Evolutionary conservation across 2,329 filamentous ascomycete genomes (phyloP).

Genomic region (Diaporthe humulicola): DNA sequence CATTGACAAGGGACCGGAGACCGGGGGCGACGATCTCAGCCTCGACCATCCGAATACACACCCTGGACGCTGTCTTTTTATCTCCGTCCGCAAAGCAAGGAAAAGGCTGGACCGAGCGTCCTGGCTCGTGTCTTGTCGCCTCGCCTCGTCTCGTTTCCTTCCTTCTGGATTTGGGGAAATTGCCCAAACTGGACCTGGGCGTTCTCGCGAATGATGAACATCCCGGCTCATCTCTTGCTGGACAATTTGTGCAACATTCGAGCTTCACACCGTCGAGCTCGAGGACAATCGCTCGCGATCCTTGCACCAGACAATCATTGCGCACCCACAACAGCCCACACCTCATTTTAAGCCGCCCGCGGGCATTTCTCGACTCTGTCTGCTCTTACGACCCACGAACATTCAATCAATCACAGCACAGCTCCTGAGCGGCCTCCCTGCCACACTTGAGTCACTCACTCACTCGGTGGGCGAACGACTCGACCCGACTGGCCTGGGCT

Average conservation of each 20-base stretch:
- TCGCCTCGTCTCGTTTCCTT: conserved; percentile 23
- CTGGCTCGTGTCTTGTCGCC: conserved; percentile 19
- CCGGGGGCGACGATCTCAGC: conserved; percentile 27
- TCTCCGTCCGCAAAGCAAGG: conserved; percentile 31
- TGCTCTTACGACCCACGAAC: conserved; percentile 7
- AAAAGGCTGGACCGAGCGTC: conserved; percentile 36
- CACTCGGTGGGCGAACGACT: not conserved
- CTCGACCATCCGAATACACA: conserved; percentile 26
- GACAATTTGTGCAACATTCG: conserved; percentile 17
- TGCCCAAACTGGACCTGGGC: conserved; percentile 25
- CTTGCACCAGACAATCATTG: conserved; percentile 20
- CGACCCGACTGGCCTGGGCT: conserved; percentile 2
- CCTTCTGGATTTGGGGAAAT: conserved; percentile 33
- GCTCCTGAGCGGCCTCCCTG: conserved; percentile 25
- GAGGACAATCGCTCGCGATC: conserved; percentile 15
- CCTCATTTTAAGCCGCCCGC: conserved; percentile 24
- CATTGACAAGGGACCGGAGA: not conserved
- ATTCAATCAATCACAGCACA: conserved; percentile 4
- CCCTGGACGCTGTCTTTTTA: conserved; percentile 25
- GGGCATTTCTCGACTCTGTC: not conserved
- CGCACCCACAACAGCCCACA: conserved; percentile 26
- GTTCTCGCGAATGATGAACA: conserved; percentile 32
- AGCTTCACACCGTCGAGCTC: conserved; percentile 11
- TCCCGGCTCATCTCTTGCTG: conserved; percentile 20
- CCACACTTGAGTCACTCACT: not conserved